phyloP scores from a whole-genome alignment of 495 filamentous ascomycete species.

The Polyplosphaeria fusca region DNA sequence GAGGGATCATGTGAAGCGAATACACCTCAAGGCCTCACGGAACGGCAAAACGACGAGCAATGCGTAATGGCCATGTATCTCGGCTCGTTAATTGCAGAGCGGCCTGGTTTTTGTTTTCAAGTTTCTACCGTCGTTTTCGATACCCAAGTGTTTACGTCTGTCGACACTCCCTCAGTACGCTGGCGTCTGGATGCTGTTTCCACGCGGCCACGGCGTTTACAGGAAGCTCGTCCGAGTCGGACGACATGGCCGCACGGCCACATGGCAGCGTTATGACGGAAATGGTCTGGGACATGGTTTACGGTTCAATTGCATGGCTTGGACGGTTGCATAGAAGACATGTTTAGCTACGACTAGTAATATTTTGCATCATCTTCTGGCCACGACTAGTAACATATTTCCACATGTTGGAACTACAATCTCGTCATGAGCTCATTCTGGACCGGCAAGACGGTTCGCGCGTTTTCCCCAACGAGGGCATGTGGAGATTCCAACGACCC shows the following conservation, averaged over 20 bases:
- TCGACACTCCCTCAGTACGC: constrained; percentile 12
- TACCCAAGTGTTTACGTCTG: constrained; percentile 11
- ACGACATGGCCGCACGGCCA: background rate
- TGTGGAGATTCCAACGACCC: no score
- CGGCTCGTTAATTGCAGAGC: no score
- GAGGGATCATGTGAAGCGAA: constrained; percentile 44
- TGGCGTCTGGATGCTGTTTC: constrained; percentile 13
- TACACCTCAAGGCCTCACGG: constrained; percentile 37
- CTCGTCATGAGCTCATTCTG: no score
- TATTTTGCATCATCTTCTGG: background rate
- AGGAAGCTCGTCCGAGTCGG: no score
- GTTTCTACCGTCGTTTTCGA: constrained; percentile 3
- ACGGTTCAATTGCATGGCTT: background rate
- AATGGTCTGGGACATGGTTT: background rate
- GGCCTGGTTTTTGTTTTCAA: no score
- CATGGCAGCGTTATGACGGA: background rate
- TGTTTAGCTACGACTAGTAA: background rate
- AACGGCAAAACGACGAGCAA: no score
- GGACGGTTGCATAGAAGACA: constrained; percentile 1
- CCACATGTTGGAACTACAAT: no score
- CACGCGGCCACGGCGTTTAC: constrained; percentile 15
- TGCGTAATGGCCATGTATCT: no score
- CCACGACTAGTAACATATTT: no score
- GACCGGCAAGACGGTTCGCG: no score
- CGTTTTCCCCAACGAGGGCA: no score